Evolutionary conservation across 768 basidiomycete species (phyloP), one percentile per base, ranked within the genome.

Genomic region (Leucocoprinus sp.): DNA sequence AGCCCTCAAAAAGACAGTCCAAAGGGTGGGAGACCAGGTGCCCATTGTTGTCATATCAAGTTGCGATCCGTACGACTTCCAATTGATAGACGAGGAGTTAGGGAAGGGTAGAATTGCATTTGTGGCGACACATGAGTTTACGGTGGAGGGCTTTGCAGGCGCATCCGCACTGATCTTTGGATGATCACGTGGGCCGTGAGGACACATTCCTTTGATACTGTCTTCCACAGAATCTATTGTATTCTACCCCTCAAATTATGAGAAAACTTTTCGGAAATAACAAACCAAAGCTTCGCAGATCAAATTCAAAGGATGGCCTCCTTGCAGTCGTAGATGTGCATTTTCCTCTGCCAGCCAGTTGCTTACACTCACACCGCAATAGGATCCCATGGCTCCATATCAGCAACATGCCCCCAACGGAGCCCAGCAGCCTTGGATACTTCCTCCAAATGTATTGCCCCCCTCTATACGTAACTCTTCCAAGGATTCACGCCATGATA

Each of bases 21-120:
- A 21, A 7, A 19, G 3, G 17, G 14, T 41, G 7, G 19, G 17
- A 14, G 40, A 28, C 33, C 23, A 23, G 0, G 54, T 61, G 14
- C 62, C 64, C 14, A 58, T 80, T 26, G 64, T 80, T 1, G 57
- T 83, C 11, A 50, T 84, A 0, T 70, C 77, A 15, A 81, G 76
- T 28, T 81, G 81, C 54, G 75, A 71, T n/a, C 82, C 82, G 22
- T 85, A 84, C 52, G 82, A 84, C 50, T 46, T 80, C 11, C 60
- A 55, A 7, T 53, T 59, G 26, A 34, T 42, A 12, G 56, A 52
- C 11, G 48, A 33, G 4, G 55, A 61, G 8, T 26, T 48, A 1
- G 9, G 17, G 2, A 49, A 53, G 4, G 55, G 54, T 1, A 55
- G 51, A 50, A 58, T 60, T 0, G 61, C 65, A 18, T 75, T 69